phyloP scores from a whole-genome alignment of 805 yeast species.

The Cyberlindnera americana region DNA sequence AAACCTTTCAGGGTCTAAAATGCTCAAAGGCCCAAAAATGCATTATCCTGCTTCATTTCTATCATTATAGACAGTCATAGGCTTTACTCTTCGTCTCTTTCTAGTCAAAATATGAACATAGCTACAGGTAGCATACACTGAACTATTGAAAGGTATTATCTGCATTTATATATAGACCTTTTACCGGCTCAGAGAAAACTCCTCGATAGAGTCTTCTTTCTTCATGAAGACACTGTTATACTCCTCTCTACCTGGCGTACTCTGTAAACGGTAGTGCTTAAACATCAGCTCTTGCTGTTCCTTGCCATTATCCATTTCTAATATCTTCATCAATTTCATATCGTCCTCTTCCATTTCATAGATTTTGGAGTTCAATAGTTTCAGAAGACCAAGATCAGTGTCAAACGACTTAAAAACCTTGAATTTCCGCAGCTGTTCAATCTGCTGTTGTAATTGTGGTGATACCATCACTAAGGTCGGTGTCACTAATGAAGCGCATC shows the following conservation, averaged over 20 bases:
- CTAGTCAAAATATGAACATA: too few species aligned
- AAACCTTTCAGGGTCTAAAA: too few species aligned
- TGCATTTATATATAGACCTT: too few species aligned
- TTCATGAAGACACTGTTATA: neutral
- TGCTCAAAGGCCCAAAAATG: too few species aligned
- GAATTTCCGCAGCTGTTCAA: slow-evolving; percentile 13
- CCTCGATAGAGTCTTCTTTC: neutral
- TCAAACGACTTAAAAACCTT: slow-evolving; percentile 18
- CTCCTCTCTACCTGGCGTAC: slow-evolving; percentile 2
- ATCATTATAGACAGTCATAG: too few species aligned
- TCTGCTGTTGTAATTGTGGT: slow-evolving; percentile 14
- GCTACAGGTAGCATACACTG: too few species aligned
- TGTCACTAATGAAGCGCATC: slow-evolving; percentile 12
- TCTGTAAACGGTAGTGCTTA: slow-evolving; percentile 7
- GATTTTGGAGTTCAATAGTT: slow-evolving; percentile 11
- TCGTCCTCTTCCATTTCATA: slow-evolving; percentile 17
- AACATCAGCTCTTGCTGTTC: slow-evolving; percentile 4
- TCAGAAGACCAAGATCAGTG: slow-evolving; percentile 14
- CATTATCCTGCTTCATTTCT: too few species aligned
- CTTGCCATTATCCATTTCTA: slow-evolving; percentile 6
- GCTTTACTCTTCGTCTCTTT: too few species aligned
- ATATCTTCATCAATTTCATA: slow-evolving; percentile 6
- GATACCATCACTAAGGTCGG: slow-evolving; percentile 4
- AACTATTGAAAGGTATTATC: too few species aligned
- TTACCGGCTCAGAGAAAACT: neutral